Base-by-base conservation (phyloP, 2,329 filamentous ascomycete species). In the Curvularia eragrostidis region DNA sequence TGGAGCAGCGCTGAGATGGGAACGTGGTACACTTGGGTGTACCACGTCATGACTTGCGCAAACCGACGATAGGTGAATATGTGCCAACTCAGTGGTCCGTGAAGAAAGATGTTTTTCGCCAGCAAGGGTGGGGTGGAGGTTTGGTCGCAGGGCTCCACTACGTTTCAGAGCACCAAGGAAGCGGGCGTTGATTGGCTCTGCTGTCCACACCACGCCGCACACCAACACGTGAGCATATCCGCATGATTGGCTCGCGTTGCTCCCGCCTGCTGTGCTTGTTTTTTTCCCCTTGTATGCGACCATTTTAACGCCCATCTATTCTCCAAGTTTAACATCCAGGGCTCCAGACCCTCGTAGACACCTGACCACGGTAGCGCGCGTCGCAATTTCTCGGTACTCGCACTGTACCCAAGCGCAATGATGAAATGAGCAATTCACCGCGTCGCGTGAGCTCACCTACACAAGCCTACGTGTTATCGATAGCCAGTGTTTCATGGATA, bases 51-150 rank as follows among this genome's bases (percentile, higher is more conserved):
- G 56, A 42, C 59, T 61, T 52, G 68, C 60, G 64, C 60, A 44
- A 69, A 58, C 58, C 68, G 66, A 74, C 66, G 68, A 76, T 63
- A 75, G 73, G 74, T 66, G 59, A 64, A 52, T 53, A 65, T 60
- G 68, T 48, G 64, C 63, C 56, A 28, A 54, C 50, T 61, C 59
- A 67, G 71, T 71, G 74, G 71, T 68, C 71, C 58, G 66, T 62
- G 66, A 57, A 59, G 47, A 46, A 55, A 19, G 26, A 8, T 13
- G 28, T 47, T 19, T 18, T 28, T 9, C 32, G 43, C 24, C 26
- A 47, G 43, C 18, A 19, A 21, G 18, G 26, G 43, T 10, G 13
- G 26, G 41, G 41, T 23, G 28, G 54, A 60, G 61, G 60, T 59
- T 64, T 63, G 49, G 63, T 67, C 34, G 60, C 39, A 46, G 56